Conservation (phyloP, 2,329 filamentous ascomycete species). For the Aspergillus puulaauensis region DNA sequence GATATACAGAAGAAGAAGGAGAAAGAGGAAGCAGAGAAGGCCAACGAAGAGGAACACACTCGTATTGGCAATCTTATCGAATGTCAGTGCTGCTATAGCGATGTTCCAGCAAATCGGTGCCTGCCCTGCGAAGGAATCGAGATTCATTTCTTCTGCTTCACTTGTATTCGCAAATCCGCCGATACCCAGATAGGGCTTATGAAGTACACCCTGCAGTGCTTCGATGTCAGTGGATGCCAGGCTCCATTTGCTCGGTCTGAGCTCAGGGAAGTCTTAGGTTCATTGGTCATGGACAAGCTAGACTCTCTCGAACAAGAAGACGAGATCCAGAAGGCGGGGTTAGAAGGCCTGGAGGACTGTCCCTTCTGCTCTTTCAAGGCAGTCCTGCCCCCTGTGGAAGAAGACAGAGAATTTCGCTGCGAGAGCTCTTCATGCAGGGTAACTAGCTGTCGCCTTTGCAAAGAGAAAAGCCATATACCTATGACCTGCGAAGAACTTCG, state of each 20-base stretch:
- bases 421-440: constrained; percentile 63
- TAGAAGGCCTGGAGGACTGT: constrained; percentile 72
- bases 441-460: constrained; percentile 68
- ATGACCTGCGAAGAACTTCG: constrained; percentile 68
- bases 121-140: constrained; percentile 62
- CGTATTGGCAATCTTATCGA: constrained; percentile 59
- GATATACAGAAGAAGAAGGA: constrained; percentile 20
- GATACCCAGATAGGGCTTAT: constrained; percentile 67
- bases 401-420: constrained; percentile 73
- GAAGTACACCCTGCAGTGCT: constrained; percentile 69
- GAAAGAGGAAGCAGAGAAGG: constrained; percentile 27
- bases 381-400: constrained; percentile 65
- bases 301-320: constrained; percentile 71
- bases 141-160: constrained; percentile 68
- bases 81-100: constrained; percentile 72
- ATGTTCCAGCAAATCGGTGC: constrained; percentile 66
- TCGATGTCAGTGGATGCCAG: constrained; percentile 67
- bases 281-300: constrained; percentile 60
- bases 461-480: constrained; percentile 68
- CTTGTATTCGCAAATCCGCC: constrained; percentile 65
- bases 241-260: constrained; percentile 60
- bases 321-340: constrained; percentile 65
- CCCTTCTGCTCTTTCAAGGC: constrained; percentile 81
- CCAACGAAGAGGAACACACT: constrained; percentile 39
- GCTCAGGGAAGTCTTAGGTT: constrained; percentile 57